Conservation (phyloP, 139 green algal species). For the Chlorella vulgaris region DNA sequence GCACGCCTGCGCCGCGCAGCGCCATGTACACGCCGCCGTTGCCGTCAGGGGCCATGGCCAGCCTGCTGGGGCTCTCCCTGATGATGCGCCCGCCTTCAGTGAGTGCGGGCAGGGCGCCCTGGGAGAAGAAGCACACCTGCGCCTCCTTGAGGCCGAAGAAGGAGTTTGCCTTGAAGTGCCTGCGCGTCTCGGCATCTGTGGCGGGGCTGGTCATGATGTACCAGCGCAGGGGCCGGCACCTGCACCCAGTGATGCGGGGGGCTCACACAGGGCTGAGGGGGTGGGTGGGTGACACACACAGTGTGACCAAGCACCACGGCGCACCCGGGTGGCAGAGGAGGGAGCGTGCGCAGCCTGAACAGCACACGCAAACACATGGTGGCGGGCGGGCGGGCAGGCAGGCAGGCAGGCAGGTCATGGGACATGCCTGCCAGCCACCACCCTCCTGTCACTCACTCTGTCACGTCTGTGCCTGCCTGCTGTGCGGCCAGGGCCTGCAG, state of each 20-base stretch:
- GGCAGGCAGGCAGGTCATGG: background rate
- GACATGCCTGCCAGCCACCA: no score
- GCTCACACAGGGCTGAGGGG: background rate
- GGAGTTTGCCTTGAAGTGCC: conserved; percentile 69
- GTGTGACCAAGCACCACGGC: no score
- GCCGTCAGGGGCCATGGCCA: conserved; percentile 90
- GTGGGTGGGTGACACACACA: background rate
- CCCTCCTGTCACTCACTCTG: background rate
- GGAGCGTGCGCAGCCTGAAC: no score
- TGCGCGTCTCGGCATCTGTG: conserved; percentile 80
- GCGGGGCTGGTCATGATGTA: conserved; percentile 94
- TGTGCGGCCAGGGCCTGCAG: conserved; percentile 68
- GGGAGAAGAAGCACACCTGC: conserved; percentile 36
- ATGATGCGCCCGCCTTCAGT: conserved; percentile 86
- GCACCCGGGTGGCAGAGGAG: no score
- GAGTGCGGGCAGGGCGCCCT: conserved; percentile 86
- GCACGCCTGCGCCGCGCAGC: conserved; percentile 54
- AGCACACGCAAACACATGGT: no score
- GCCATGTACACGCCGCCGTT: conserved; percentile 96
- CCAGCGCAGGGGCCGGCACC: conserved; percentile 60
- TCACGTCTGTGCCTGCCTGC: background rate
- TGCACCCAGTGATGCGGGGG: background rate
- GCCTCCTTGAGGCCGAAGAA: conserved; percentile 78
- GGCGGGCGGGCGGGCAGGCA: background rate
- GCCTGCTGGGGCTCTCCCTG: conserved; percentile 51